phyloP scores from a whole-genome alignment of 116 monocot genomes.

The Iris pallida region DNA sequence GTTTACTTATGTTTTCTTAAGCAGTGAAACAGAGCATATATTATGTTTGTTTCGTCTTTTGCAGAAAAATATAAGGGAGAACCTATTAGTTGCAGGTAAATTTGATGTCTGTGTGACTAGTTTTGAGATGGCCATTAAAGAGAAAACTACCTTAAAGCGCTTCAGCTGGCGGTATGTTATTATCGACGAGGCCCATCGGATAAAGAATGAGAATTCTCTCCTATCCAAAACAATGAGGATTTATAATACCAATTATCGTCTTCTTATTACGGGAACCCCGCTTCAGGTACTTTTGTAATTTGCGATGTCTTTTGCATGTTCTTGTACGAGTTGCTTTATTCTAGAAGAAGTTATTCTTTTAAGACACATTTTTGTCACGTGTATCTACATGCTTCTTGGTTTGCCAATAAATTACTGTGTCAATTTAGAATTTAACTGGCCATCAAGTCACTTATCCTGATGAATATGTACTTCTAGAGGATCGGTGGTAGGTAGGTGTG shows the following conservation, averaged over 20 bases:
- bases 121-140: slow-evolving; percentile 98
- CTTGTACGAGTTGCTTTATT: too few species aligned
- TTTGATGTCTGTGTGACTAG: slow-evolving; percentile 96
- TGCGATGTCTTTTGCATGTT: too few species aligned
- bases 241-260: slow-evolving; percentile 83
- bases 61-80: slow-evolving; percentile 84
- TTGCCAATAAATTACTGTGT: too few species aligned
- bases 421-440: too few species aligned
- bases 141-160: slow-evolving; percentile 65
- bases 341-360: too few species aligned
- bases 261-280: slow-evolving; percentile 95
- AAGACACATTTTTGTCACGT: too few species aligned
- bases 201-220: slow-evolving; percentile 98
- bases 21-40: not conserved
- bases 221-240: slow-evolving; percentile 97
- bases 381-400: too few species aligned
- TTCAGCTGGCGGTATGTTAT: slow-evolving; percentile 98
- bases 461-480: too few species aligned
- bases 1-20: not conserved
- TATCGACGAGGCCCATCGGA: slow-evolving; percentile 98
- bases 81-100: slow-evolving; percentile 84
- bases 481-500: too few species aligned
- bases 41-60: slow-evolving; percentile 12
- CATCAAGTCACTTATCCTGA: too few species aligned
- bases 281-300: slow-evolving; percentile 60